Evolutionary conservation across 2,329 filamentous ascomycete species (phyloP).

Genomic region (Botrytis pseudocinerea): DNA sequence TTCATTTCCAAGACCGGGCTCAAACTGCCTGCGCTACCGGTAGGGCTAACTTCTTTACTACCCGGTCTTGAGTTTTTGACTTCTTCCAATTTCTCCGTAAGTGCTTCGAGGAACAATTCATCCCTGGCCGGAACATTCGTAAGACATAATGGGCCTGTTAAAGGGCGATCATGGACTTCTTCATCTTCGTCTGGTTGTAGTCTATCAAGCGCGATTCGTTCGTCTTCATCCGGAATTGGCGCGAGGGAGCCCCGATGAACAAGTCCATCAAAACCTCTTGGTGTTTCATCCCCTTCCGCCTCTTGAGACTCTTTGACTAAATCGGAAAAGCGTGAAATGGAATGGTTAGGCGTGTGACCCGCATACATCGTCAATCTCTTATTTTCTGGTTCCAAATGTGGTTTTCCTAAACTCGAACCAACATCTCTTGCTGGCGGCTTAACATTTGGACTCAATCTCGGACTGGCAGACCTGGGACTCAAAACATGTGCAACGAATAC

Average conservation of each 20-base stretch:
- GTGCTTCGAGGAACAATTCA: conserved; percentile 33
- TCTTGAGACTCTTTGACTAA: conserved; percentile 35
- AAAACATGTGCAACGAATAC: conserved; percentile 38
- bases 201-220: conserved; percentile 7
- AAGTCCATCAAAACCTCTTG: conserved; percentile 27
- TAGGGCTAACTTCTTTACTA: conserved; percentile 22
- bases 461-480: conserved; percentile 33
- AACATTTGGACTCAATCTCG: conserved; percentile 35
- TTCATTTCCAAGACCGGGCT: conserved; percentile 23
- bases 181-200: conserved; percentile 18
- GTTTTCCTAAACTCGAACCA: conserved; percentile 22
- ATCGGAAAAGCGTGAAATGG: conserved; percentile 53
- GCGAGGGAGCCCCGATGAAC: conserved; percentile 3
- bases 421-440: conserved; percentile 28
- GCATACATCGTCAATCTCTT: conserved; percentile 61
- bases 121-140: conserved; percentile 31
- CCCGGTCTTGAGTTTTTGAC: conserved; percentile 26
- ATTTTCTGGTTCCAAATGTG: conserved; percentile 43
- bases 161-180: conserved; percentile 30
- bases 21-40: background rate
- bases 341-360: conserved; percentile 62
- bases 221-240: conserved; percentile 6
- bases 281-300: conserved; percentile 36
- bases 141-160: conserved; percentile 36
- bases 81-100: conserved; percentile 35